Evolutionary conservation across 805 yeast species (phyloP), one percentile per base, ranked within the genome.

Genomic region (Candida endomychidarum): DNA sequence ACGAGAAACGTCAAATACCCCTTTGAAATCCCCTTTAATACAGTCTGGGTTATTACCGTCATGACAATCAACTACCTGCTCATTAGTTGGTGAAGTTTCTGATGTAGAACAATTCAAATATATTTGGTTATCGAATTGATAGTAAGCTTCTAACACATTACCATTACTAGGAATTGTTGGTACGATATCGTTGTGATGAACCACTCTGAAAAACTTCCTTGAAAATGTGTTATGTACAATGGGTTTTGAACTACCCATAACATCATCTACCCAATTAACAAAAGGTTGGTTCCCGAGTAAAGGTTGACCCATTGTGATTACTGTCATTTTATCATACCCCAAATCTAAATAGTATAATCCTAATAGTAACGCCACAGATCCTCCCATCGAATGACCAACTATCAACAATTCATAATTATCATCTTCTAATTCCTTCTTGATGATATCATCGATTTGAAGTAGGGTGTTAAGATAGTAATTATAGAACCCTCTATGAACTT

Each of bases 271-370:
- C 69, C 71, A 70, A 3, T 46, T 35, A 1, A 60, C 58, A 40
- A 71, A 68, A n/a, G 50, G 51, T 12, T 50, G 42, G 46, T 72
- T 70, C 2, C 76, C 77, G 5, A 67, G 42, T 16, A 67, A 53
- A 0, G 77, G 77, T 49, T 63, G 75, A 2, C 75, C 77, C 66
- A 70, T 58, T 1, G 75, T 69, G 4, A 68, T 60, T 27, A 71
- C 33, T 0, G 58, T 53, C 27, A 60, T 34, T 16, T 56, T 53
- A 12, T 60, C 54, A 40, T 50, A 60, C 2, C 71, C 70, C 37
- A 57, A 43, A 42, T 63, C 68, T 8, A 63, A 49, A 38, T 57
- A 63, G 39, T 67, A 63, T 11, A 70, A 50, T 5, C 64, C 64
- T 9, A 70, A 44, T 2, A 72, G 49, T 10, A 65, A 47, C 0